Base-by-base conservation (phyloP, 768 basidiomycete species). In the Boletellus emodensis region DNA sequence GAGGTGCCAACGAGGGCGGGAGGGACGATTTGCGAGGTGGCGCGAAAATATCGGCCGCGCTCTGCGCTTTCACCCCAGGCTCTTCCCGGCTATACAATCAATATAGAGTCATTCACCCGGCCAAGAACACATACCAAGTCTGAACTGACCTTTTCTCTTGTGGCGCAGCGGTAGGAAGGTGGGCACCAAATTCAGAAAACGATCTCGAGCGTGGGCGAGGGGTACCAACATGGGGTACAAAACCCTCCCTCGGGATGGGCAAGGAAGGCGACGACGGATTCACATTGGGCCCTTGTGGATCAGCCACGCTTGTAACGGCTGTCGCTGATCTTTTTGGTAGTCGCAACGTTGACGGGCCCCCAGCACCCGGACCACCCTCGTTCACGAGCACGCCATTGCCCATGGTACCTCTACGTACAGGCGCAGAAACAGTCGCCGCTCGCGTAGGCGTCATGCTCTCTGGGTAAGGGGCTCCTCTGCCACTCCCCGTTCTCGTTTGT, bases 121-220 rank as follows among this genome's bases (percentile, higher is more conserved):
- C 30, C 30, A 30, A 37, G 17, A 54, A 42, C 33, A 20, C 53
- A 42, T 5, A 51, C 47, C 32, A 50, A 7, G 14, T 17, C 22
- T 1, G 26, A 8, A 52, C 61, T 24, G 8, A 68, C 68, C 61
- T 62, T 40, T 14, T 54, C 18, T 55, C 50, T 15, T 26, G 53
- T 12, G 40, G 43, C 22, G 9, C 1, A 8, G 44, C 33, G 5
- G 12, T n/a, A 43, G 46, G 40, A 1, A 46, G 47, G 5, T 65
- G 57, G 4, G 74, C 71, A 44, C 81, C 78, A 65, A 89, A 84
- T 3, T 80, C 84, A 9, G 87, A 90, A 61, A 91, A 91, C 18
- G 86, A 89, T 44, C 87, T 66, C 5, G 89, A 90, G 6, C 79
- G 68, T 13, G 77, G 79, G 6, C 89, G 70, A 9, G 71, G 58